Base-by-base conservation (phyloP, 129 eudicot genomes). In the Chrysanthemum makinoi region DNA sequence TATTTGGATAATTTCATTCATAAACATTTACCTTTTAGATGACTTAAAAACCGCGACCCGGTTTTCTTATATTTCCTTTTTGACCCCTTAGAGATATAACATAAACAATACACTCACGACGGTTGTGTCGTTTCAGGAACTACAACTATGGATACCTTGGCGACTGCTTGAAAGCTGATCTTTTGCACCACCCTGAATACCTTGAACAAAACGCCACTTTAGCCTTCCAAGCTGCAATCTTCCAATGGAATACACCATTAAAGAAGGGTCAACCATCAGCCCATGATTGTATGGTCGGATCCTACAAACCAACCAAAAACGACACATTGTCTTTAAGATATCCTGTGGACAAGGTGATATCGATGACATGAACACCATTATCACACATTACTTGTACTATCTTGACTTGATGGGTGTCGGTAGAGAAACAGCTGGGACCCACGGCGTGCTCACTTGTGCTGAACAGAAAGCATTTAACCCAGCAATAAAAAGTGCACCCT, bases 191-290 rank as follows among this genome's bases (percentile, higher is more conserved):
- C 73, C 99, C 97, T 0, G 99, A 90, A 79, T 87, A 94, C 86
- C 79, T 94, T 18, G 99, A 94, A 81, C 97, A 94, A 75, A 94
- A 94, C 18, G 99, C 97, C 46, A 94, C 99, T 55, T 63, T 94
- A 15, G 99, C 97, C 12, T 94, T 94, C 86, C 90, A 87, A 68
- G 97, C 96, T 44, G 99, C 99, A 65, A 94, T 94, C 18, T 90
- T 83, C 74, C 87, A 84, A 72, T 90, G 99, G 99, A 77, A 87
- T 74, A 94, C 93, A 22, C 93, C 95, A 26, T 35, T 86, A 12
- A 86, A 87, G 80, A 94, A 81, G 78, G 83, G 83, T 15, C 93
- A 85, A 58, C 97, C 99, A 7, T 80, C 99, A 39, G 72, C 97
- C 10, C 99, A 94, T 54, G 89, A 90, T 1, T 86, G 70, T 72